Base-by-base conservation (phyloP, 305 asterid genomes). In the Solanum hybrid region DNA sequence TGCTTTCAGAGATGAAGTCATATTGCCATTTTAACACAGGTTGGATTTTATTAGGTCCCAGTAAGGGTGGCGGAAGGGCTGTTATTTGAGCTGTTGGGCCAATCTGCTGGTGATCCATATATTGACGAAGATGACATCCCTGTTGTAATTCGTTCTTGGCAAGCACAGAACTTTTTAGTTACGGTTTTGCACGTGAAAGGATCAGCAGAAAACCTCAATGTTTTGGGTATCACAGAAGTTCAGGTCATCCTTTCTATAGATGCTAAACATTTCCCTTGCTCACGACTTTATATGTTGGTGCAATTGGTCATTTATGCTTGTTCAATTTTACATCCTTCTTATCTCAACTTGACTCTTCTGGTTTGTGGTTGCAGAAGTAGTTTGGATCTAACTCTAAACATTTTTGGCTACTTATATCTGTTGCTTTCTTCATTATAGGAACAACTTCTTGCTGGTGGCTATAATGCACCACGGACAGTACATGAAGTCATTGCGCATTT, bases 41-140 rank as follows among this genome's bases (percentile, higher is more conserved):
- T 84, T 35, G 27, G 73, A 87, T 89, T 88, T 89, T 80, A 82
- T 89, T 93, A 96, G 98, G 99, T 97, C 80, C 98, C 98, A 32
- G 98, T 97, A 75, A 94, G 98, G 91, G 99, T 94, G 90, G 98
- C 98, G 86, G 98, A 98, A 89, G 99, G 99, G 89, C 91, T 96
- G 66, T 90, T 96, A 89, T 96, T 96, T 92, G 99, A 96, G 95
- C 97, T 96, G 89, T 90, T 96, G 94, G 99, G 99, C 79, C 98
- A 95, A 91, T 96, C 99, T 88, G 98, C 92, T 80, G 99, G 99
- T 8, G 99, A 96, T 93, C 99, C 99, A 81, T 94, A 86, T 92
- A 91, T 90, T 88, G 94, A 94, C 3, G 98, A 96, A 92, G 99
- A 96, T 92, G 98, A 96, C 91, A 93, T 94, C 79, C 99, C 99